A percentile compares a stretch with the other conserved stretches of the same genome.
Conservation (phyloP, 1,139 yeast species). For the Candida dubliniensis region DNA sequence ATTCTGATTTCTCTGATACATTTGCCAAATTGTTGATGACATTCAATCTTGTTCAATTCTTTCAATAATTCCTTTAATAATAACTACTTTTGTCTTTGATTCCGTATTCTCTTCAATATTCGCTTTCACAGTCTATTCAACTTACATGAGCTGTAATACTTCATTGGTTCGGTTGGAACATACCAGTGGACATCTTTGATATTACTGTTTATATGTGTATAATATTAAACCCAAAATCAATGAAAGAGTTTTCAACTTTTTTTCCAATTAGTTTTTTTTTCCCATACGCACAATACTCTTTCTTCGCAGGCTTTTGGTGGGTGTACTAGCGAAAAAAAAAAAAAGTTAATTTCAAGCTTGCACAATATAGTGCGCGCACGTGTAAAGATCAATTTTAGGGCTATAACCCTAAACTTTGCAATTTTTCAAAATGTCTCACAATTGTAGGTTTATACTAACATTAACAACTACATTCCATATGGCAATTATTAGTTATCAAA, state of each 20-base stretch:
- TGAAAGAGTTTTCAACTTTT: constrained; percentile 7
- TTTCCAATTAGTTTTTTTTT: constrained; percentile 6
- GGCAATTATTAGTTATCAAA: not conserved
- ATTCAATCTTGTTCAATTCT: too few species aligned
- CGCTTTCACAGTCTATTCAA: not conserved
- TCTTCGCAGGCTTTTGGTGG: not conserved
- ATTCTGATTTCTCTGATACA: too few species aligned
- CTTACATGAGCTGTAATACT: not conserved
- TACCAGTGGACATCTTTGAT: constrained; percentile 35
- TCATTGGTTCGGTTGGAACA: constrained; percentile 15
- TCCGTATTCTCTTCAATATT: too few species aligned
- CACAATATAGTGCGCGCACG: constrained; percentile 3
- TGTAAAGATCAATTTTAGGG: constrained; percentile 5
- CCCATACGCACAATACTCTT: constrained; percentile 1
- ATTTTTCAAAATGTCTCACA: too few species aligned
- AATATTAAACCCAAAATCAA: constrained; percentile 1
- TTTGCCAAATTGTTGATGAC: too few species aligned
- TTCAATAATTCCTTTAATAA: too few species aligned
- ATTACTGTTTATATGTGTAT: constrained; percentile 11
- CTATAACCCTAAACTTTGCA: constrained; percentile 6
- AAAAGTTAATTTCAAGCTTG: not conserved
- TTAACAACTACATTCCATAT: not conserved
- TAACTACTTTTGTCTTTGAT: too few species aligned
- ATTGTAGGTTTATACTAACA: not conserved
- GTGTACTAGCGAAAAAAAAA: not conserved